Evolutionary conservation across 257 asterid species (phyloP), one percentile per base, ranked within the genome.

Genomic region (Salvia splendens): DNA sequence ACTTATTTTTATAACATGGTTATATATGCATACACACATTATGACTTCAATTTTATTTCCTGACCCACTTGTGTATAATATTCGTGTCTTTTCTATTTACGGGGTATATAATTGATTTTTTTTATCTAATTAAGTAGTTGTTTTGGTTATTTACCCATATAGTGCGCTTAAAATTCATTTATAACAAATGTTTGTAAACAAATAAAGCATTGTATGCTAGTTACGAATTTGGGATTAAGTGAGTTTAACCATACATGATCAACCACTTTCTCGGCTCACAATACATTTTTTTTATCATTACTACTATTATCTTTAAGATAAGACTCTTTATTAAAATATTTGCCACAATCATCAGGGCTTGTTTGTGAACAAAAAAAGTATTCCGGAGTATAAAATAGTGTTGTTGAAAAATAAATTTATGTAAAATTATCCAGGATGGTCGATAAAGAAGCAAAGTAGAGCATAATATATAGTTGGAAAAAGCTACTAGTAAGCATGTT

Each of bases 401-500:
- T 10, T 30, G 2, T 33, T 30, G 43, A 3, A 56, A 33, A 56
- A 30, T 12, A 2, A 56, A 57, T 57, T 57, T n/a, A 35, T 45
- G 46, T 57, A 35, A 35, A n/a, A 58, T 5, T 33, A 33, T 24
- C 28, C 20, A 4, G 48, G 40, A 28, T 30, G 38, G 11, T 61
- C 17, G 38, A 43, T 42, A 57, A 58, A 47, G 46, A 49, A 20
- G 20, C 46, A 32, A 49, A 48, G 47, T 14, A 5, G 28, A 47
- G 40, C 58, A 70, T 62, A 62, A 12, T 24, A 12, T 24, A 48
- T 59, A 73, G 72, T 65, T 66, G 72, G 49, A 46, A 24, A 57
- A 66, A 56, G 56, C 4, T 40, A 73, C 8, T 47, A 47, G 72
- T 41, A 36, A 49, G 77, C 33, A 24, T 32, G 73, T 59, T 73